Conservation (phyloP, 345 rosid genomes). For the Leavenworthia alabamica region DNA sequence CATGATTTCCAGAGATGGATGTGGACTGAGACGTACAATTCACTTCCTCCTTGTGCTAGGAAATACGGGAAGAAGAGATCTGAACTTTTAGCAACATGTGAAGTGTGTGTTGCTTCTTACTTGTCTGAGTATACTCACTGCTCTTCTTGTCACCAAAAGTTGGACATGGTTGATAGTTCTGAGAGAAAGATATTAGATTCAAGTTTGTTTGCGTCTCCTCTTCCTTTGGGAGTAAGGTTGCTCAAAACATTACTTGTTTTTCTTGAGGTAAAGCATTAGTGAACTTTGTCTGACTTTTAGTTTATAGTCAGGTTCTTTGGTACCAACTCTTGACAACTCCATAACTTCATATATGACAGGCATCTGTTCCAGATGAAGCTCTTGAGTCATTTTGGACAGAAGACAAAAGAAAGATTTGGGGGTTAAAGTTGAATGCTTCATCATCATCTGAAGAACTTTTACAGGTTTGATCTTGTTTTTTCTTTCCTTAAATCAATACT, state of each 20-base stretch:
- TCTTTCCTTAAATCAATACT: not conserved
- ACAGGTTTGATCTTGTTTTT: conserved; percentile 48
- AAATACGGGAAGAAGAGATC: conserved; percentile 57
- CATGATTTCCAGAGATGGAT: conserved; percentile 78
- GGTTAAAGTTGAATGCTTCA: conserved; percentile 46
- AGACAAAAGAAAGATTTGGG: conserved; percentile 49
- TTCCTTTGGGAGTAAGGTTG: conserved; percentile 68
- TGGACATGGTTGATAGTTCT: conserved; percentile 35
- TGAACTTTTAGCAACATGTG: conserved; percentile 58
- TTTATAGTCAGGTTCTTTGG: not conserved
- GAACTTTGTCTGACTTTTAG: not conserved
- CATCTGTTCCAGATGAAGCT: conserved; percentile 70
- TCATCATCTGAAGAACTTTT: conserved; percentile 61
- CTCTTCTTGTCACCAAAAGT: conserved; percentile 58
- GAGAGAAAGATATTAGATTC: conserved; percentile 35
- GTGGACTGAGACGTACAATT: conserved; percentile 58
- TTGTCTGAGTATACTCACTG: conserved; percentile 53
- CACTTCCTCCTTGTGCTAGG: conserved; percentile 42
- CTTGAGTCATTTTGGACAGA: conserved; percentile 68
- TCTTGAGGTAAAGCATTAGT: conserved; percentile 56
- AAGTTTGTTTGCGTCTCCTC: conserved; percentile 36
- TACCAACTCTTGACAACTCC: conserved; percentile 8
- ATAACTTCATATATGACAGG: conserved; percentile 39
- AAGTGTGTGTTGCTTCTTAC: conserved; percentile 49
- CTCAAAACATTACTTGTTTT: conserved; percentile 56